Evolutionary conservation across 441 rosid species (phyloP).

Genomic region (Populus hybrid): DNA sequence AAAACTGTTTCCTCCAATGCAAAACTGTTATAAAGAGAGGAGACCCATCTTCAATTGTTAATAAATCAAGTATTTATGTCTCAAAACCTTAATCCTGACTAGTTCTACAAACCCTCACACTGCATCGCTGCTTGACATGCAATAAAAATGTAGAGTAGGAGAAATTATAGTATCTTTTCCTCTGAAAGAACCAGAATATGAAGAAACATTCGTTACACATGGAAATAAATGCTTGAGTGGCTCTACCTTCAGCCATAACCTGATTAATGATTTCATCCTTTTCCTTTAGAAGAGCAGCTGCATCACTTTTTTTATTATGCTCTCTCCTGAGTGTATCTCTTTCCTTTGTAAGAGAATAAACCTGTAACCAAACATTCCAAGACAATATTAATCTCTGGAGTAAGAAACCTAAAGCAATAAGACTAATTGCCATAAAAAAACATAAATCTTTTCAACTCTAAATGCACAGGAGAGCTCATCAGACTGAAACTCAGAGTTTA

Average conservation of each 20-base stretch:
- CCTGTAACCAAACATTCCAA: slow-evolving; percentile 41
- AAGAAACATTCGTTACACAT: neutral
- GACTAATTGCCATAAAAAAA: neutral
- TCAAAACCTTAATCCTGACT: neutral
- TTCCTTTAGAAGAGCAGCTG: slow-evolving; percentile 95
- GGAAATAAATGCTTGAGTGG: slow-evolving; percentile 14
- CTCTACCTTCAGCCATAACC: slow-evolving; percentile 99
- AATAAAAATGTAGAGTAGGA: neutral
- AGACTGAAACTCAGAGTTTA: neutral
- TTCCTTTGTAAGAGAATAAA: slow-evolving; percentile 95
- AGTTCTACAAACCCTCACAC: neutral
- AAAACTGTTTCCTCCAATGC: neutral
- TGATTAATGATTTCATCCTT: slow-evolving; percentile 97
- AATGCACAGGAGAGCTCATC: slow-evolving; percentile 3
- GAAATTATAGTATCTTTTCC: neutral
- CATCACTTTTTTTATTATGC: slow-evolving; percentile 91
- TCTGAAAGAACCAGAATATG: neutral
- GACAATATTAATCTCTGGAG: slow-evolving; percentile 9
- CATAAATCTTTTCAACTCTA: neutral
- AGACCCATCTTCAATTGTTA: neutral
- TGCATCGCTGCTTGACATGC: neutral
- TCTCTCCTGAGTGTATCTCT: slow-evolving; percentile 98
- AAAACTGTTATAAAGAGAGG: neutral
- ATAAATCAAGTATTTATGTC: neutral
- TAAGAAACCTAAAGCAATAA: neutral